Base-by-base conservation (phyloP, 805 yeast genomes). In the Sungouiella thailandica region DNA sequence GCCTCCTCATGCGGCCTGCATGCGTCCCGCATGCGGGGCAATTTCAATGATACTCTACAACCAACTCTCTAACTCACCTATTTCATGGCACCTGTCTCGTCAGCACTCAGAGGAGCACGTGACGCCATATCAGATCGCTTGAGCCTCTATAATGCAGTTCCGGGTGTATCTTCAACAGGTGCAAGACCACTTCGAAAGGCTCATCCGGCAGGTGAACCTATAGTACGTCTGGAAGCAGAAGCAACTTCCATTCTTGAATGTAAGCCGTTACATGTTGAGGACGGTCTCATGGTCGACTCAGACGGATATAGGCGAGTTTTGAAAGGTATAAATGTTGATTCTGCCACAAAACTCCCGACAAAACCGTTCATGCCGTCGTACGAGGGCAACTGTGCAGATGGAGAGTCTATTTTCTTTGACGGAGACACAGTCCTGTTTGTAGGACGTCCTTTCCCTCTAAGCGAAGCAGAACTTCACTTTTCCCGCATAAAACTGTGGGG, bases 321-420 rank as follows among this genome's bases (percentile, higher is more conserved):
- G 19, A 77, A 82, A 45, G 97, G 97, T 1, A 82, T 88, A 41
- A 88, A 89, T 53, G 54, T 88, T 14, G 95, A 87, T 43, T 80
- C 84, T 0, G 73, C 80, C 22, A 68, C 82, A 44, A 88, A 88
- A 53, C 58, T 76, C 32, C 97, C 97, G 0, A 49, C 63, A 1
- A 45, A 37, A 1, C 95, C 95, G 0, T 40, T 52, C 17, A 58
- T 71, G 46, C 62, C 71, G 6, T 53, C 70, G 3, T 62, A 70
- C 41, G 45, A 44, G 25, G 72, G 70, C 5, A 52, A 62, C 28
- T 53, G 69, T 3, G 50, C 47, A 19, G 58, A 57, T 28, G 43
- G 56, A 2, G 53, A 61, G 19, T 61, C 68, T 24, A 54, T 74
- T 2, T 84, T 82, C 49, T 82, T 72, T 49, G 76, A 75, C 28